Conservation (phyloP, 2,329 filamentous ascomycete genomes). For the Ilyonectria mors-panacis region DNA sequence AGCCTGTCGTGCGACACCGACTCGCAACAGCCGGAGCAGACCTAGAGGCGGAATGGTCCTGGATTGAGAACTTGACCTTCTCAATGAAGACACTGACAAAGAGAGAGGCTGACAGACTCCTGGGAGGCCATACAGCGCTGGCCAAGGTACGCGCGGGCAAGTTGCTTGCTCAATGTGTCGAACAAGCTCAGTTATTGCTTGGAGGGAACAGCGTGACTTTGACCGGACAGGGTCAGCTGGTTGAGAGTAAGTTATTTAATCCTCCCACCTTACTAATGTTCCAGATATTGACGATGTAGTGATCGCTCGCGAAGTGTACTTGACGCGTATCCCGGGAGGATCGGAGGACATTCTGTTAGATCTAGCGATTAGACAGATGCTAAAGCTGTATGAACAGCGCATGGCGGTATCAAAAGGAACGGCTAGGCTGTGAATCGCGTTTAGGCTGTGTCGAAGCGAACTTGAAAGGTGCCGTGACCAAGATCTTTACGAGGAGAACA, state of each 20-base stretch:
- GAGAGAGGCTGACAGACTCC: background rate
- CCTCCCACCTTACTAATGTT: background rate
- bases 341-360: constrained; percentile 10
- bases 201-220: constrained; percentile 13
- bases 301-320: constrained; percentile 8
- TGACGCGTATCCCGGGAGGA: constrained; percentile 1
- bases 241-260: constrained; percentile 2
- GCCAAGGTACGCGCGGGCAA: constrained; percentile 5
- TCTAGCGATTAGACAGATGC: constrained; percentile 8
- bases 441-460: too few relatives aligned
- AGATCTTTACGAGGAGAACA: too few relatives aligned
- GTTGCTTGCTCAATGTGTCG: background rate
- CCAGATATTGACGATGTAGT: background rate
- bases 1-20: constrained; percentile 7
- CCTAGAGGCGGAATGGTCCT: constrained; percentile 4
- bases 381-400: background rate
- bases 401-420: background rate
- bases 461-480: too few relatives aligned
- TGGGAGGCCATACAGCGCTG: constrained; percentile 3
- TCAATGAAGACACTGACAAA: background rate
- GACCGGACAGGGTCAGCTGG: constrained; percentile 4
- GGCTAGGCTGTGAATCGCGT: background rate
- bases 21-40: constrained; percentile 1
- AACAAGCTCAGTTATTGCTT: constrained; percentile 1
- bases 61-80: constrained; percentile 10